These are phyloP conservation scores for Soucietia sequanensis DNA, from an alignment of 805 yeast species.

Conservation along the genomic window DNA sequence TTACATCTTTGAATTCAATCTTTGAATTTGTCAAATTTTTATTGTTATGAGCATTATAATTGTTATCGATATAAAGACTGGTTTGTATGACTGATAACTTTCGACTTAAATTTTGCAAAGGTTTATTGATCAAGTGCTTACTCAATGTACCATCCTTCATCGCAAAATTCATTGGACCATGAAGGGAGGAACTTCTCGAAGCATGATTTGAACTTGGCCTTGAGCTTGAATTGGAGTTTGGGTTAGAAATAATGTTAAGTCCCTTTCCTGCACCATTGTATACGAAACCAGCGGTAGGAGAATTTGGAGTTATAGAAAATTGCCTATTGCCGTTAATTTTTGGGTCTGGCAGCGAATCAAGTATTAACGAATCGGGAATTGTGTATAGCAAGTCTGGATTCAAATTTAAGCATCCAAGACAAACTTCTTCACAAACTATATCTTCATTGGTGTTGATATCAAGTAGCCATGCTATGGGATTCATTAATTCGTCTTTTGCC, in stretches of 20 bases:
- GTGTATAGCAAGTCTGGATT: conserved; percentile 14
- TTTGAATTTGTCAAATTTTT: background rate
- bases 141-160: conserved; percentile 8
- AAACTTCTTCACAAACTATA: conserved; percentile 19
- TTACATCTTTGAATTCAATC: conserved; percentile 24
- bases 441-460: conserved; percentile 11
- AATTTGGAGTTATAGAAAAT: background rate
- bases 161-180: conserved; percentile 18
- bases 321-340: background rate
- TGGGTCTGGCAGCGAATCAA: background rate
- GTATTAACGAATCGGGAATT: conserved; percentile 5
- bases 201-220: conserved; percentile 9
- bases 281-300: background rate
- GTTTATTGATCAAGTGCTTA: conserved; percentile 3
- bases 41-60: conserved; percentile 1
- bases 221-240: conserved; percentile 2
- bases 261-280: conserved; percentile 3
- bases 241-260: background rate
- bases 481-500: conserved; percentile 14
- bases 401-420: conserved; percentile 20
- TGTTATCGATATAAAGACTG: conserved; percentile 16
- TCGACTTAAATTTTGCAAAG: conserved; percentile 15
- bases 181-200: conserved; percentile 20
- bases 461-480: conserved; percentile 21
- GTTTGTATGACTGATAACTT: conserved; percentile 31